These are phyloP conservation scores for Pyrenopolyporus hunteri DNA, from an alignment of 495 filamentous ascomycete genomes.

Conservation along the genomic window DNA sequence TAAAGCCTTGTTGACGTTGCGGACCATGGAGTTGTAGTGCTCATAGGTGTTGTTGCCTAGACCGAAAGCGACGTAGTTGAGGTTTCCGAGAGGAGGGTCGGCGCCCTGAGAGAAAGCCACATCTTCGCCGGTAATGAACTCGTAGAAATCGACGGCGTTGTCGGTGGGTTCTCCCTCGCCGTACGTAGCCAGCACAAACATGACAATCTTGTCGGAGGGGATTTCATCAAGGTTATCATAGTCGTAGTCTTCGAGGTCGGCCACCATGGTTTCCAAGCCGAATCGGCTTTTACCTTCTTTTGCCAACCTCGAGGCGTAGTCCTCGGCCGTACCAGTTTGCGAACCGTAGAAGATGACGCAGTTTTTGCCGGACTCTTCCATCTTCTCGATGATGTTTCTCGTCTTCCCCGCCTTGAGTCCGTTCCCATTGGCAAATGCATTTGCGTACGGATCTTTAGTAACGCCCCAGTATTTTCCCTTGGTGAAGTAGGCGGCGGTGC, in stretches of 20 bases:
- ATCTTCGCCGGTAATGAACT: slow-evolving; percentile 86
- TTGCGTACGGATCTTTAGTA: slow-evolving; percentile 85
- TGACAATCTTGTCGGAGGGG: slow-evolving; percentile 85
- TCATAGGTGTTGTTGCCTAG: slow-evolving; percentile 99
- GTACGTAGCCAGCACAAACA: slow-evolving; percentile 97
- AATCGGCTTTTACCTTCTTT: slow-evolving; percentile 98
- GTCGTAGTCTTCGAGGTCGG: slow-evolving; percentile 97
- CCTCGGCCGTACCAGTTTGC: slow-evolving; percentile 97
- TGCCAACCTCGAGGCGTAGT: slow-evolving; percentile 95
- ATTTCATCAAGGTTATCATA: slow-evolving; percentile 92
- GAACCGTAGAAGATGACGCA: slow-evolving; percentile 98
- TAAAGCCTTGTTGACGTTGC: slow-evolving; percentile 80
- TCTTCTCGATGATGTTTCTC: slow-evolving; percentile 89
- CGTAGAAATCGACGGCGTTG: slow-evolving; percentile 98
- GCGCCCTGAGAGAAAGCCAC: slow-evolving; percentile 79
- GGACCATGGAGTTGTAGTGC: slow-evolving; percentile 99
- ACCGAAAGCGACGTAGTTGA: slow-evolving; percentile 95
- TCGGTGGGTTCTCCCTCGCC: slow-evolving; percentile 98
- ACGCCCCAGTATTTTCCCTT: slow-evolving; percentile 93
- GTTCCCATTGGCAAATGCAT: slow-evolving; percentile 68
- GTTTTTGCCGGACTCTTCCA: slow-evolving; percentile 95
- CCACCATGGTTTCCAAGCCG: slow-evolving; percentile 97
- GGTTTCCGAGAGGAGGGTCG: slow-evolving; percentile 76
- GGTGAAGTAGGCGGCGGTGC: slow-evolving; percentile 93
- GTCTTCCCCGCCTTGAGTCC: slow-evolving; percentile 84